These are phyloP conservation scores for Neotropicomus parvogracilis DNA, from an alignment of 1,284 basidiomycete genomes.

Conservation along the genomic window DNA sequence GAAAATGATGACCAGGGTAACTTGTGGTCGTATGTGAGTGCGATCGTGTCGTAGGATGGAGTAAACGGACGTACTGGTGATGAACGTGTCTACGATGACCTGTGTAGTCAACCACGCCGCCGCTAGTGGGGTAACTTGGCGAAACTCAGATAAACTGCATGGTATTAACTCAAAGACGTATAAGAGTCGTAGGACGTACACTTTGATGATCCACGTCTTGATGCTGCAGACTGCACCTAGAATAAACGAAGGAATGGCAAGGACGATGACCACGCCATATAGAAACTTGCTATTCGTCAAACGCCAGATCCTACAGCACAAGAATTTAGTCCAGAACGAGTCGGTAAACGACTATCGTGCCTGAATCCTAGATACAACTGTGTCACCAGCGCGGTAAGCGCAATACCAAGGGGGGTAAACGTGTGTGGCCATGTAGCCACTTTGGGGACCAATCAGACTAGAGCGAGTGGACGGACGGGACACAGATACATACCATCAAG, in stretches of 20 bases:
- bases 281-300: not conserved
- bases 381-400: not conserved
- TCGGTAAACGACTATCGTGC: not conserved
- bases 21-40: not conserved
- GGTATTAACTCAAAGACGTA: too few species aligned
- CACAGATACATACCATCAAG: not conserved
- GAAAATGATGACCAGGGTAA: not conserved
- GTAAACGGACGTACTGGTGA: not conserved
- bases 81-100: not conserved
- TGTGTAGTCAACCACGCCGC: not conserved
- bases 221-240: not conserved
- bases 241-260: not conserved
- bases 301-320: not conserved
- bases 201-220: not conserved
- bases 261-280: not conserved
- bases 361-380: not conserved
- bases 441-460: not conserved
- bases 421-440: not conserved
- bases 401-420: not conserved
- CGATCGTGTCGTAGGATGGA: not conserved
- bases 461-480: not conserved
- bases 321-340: not conserved
- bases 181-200: not conserved
- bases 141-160: not conserved
- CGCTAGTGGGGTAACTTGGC: not conserved